phyloP scores from a whole-genome alignment of 2,329 filamentous ascomycete genomes.

The Karstenula rhodostoma region DNA sequence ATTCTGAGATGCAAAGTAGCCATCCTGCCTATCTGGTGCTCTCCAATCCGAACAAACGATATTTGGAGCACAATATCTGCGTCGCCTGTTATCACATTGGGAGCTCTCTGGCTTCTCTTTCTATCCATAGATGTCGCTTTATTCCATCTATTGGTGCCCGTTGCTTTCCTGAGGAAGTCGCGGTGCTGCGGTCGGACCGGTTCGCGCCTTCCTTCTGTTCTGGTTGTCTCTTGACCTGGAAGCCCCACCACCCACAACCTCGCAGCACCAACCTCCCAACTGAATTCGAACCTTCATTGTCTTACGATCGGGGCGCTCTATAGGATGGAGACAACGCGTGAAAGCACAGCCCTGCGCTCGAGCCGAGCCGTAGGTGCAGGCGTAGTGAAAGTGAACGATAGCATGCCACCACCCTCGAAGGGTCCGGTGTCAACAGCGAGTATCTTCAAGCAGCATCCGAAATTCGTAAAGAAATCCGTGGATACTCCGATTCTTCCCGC shows the following conservation, averaged over 20 bases:
- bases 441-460: slow-evolving; percentile 32
- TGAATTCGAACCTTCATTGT: background rate
- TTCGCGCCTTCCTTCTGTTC: slow-evolving; percentile 14
- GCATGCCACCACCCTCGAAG: slow-evolving; percentile 10
- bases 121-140: background rate
- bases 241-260: background rate
- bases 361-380: background rate
- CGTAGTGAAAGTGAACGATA: background rate
- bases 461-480: slow-evolving; percentile 6
- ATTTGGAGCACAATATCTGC: background rate
- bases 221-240: background rate
- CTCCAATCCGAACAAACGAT: too few species aligned
- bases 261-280: background rate
- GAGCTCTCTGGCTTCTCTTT: too few species aligned
- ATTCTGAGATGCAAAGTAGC: background rate
- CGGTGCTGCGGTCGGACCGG: background rate
- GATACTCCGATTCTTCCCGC: background rate
- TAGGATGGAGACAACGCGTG: background rate
- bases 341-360: background rate
- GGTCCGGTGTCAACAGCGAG: slow-evolving; percentile 32
- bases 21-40: too few species aligned
- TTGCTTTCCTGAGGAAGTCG: background rate
- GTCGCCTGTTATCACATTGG: too few species aligned
- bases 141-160: background rate
- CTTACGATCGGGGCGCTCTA: background rate